Percentiles rank a stretch among this genome's conserved stretches.
Conservation (phyloP, 2,329 filamentous ascomycete genomes). For the Chrysosporium queenslandicum region DNA sequence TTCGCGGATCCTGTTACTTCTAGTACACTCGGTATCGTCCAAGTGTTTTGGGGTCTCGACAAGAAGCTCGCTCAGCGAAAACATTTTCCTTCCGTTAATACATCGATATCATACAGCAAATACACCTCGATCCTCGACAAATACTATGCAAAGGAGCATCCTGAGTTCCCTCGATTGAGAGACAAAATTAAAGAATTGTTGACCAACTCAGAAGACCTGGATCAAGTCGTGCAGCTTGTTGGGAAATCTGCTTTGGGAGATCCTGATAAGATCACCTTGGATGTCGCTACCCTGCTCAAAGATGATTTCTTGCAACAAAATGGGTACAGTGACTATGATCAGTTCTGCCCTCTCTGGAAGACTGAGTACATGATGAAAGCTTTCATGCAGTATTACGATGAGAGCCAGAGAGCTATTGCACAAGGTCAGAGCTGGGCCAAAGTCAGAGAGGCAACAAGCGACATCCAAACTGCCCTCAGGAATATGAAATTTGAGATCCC, state of each 20-base stretch:
- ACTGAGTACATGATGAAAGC: conserved; percentile 99
- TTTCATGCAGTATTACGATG: conserved; percentile 96
- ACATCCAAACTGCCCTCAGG: conserved; percentile 74
- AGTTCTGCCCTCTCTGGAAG: conserved; percentile 99
- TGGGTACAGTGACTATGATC: conserved; percentile 97
- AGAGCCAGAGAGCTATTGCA: conserved; percentile 86
- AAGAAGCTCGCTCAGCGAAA: conserved; percentile 99
- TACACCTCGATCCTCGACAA: conserved; percentile 82
- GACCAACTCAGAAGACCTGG: conserved; percentile 89
- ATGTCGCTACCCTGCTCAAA: conserved; percentile 84
- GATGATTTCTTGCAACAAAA: conserved; percentile 99
- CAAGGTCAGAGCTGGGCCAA: conserved; percentile 89
- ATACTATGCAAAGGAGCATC: conserved; percentile 86
- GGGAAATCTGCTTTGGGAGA: conserved; percentile 95
- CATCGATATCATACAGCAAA: conserved; percentile 87
- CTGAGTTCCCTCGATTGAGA: conserved; percentile 85
- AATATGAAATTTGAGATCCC: conserved; percentile 97
- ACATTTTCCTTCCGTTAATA: conserved; percentile 99
- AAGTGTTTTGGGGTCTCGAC: conserved; percentile 99
- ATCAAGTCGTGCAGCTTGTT: conserved; percentile 96
- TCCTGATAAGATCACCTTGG: conserved; percentile 94
- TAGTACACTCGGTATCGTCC: conserved; percentile 89
- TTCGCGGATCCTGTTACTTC: conserved; percentile 97
- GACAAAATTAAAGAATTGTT: conserved; percentile 90
- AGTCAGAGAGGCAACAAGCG: conserved; percentile 79